phyloP scores from a whole-genome alignment of 345 rosid species.

The Lenwebbia sp. region DNA sequence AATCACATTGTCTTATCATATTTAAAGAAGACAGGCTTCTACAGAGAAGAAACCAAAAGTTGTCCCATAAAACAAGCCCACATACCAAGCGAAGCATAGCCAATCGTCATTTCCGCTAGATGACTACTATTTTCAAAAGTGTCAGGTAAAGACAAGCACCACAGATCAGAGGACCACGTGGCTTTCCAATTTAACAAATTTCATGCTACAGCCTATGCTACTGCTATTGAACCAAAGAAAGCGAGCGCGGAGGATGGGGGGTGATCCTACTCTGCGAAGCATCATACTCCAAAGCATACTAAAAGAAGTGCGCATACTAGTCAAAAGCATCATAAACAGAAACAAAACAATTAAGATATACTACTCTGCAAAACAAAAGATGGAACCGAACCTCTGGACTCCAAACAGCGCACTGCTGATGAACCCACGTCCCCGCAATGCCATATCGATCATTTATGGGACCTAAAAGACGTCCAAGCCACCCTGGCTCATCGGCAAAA shows the following conservation, averaged over 20 bases:
- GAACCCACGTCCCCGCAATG: conserved; percentile 98
- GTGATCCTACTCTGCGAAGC: background rate
- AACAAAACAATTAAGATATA: background rate
- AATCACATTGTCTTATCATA: background rate
- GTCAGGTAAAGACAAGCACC: background rate
- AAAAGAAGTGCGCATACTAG: background rate
- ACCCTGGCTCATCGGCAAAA: conserved; percentile 85
- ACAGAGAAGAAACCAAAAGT: background rate
- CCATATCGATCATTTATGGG: conserved; percentile 93
- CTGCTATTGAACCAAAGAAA: background rate
- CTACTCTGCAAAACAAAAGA: background rate
- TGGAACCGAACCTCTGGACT: conserved; percentile 78
- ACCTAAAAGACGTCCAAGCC: conserved; percentile 95
- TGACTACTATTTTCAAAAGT: background rate
- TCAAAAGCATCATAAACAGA: background rate
- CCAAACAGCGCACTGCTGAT: conserved; percentile 96
- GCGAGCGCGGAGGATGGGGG: background rate
- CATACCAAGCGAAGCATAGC: background rate
- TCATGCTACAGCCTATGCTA: background rate
- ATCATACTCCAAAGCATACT: background rate
- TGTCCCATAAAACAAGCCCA: background rate
- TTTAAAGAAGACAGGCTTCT: background rate
- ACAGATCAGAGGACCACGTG: background rate
- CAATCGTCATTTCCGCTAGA: background rate
- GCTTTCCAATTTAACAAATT: background rate